These are phyloP conservation scores for Ammopiptanthus mongolicus DNA, from an alignment of 306 rosid species.

Conservation along the genomic window DNA sequence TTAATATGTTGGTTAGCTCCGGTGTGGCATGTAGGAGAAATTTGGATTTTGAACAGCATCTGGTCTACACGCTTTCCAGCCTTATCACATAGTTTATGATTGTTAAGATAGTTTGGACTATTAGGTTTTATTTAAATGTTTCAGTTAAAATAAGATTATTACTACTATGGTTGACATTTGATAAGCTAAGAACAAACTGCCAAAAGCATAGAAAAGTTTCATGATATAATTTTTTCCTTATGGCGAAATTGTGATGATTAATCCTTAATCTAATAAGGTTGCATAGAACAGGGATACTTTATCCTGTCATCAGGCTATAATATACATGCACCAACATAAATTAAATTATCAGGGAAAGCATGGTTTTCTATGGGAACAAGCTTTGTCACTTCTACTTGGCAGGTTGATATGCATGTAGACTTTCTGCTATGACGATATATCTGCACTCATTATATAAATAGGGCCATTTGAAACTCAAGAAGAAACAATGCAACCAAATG, in stretches of 20 bases:
- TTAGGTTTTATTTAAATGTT: neutral
- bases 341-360: neutral
- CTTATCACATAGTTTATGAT: neutral
- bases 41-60: neutral
- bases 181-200: neutral
- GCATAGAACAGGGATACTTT: neutral
- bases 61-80: neutral
- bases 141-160: neutral
- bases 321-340: neutral
- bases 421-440: neutral
- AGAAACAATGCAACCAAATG: neutral
- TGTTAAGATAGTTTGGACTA: slow-evolving; percentile 12
- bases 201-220: neutral
- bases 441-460: neutral
- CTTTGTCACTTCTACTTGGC: neutral
- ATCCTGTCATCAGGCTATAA: neutral
- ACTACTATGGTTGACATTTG: neutral
- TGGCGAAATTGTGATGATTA: neutral
- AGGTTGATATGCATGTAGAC: slow-evolving; percentile 3
- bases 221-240: neutral
- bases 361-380: neutral
- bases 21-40: neutral
- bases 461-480: neutral
- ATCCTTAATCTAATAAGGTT: neutral
- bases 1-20: neutral